Base-by-base conservation (phyloP, 495 filamentous ascomycete genomes). In the Xylaria telfairii region DNA sequence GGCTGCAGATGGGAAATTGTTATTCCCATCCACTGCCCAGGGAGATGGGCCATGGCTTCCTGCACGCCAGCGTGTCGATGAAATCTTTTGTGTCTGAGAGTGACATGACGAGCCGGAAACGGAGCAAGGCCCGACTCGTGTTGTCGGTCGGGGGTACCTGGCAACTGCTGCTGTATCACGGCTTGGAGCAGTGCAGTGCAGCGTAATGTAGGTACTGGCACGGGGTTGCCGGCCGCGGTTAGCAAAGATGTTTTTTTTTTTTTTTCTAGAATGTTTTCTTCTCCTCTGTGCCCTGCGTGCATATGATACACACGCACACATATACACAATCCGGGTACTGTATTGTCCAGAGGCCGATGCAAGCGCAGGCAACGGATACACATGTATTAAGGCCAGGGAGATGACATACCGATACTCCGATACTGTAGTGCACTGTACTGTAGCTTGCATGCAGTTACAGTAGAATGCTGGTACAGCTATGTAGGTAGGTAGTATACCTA, bases 1-100 rank as follows among this genome's bases (percentile, higher is more conserved):
- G 68, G 49, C 51, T 71, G 61, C 68, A 71, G 49, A 65, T 65
- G 61, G 68, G 53, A 47, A 44, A 65, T 65, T 64, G 15, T 64
- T 70, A 34, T 32, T 41, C 57, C 46, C 57, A 42, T 37, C 32
- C 56, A n/a, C 32, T 59, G 32, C 30, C 44, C 46, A 60, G 41
- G 32, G 37, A 46, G 51, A 46, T 24, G 57, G 57, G 8, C 34
- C 57, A 24, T 42, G 47, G 28, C 26, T 21, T 66, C 28, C 64
- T 66, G 64, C 46, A 65, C 28, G 64, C 32, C 64, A 53, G 47
- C 64, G 46, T 66, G 62, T 65, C 44, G 61, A 66, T 34, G 64
- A 54, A 24, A 19, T 66, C 64, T 53, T 54, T 53, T 4, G 12
- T 66, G n/a, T 54, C 47, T 26, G 64, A 47, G 64, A 34, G 64